Evolutionary conservation across 2,329 filamentous ascomycete species (phyloP), one percentile per base, ranked within the genome.

Genomic region (Penicillium sp.): DNA sequence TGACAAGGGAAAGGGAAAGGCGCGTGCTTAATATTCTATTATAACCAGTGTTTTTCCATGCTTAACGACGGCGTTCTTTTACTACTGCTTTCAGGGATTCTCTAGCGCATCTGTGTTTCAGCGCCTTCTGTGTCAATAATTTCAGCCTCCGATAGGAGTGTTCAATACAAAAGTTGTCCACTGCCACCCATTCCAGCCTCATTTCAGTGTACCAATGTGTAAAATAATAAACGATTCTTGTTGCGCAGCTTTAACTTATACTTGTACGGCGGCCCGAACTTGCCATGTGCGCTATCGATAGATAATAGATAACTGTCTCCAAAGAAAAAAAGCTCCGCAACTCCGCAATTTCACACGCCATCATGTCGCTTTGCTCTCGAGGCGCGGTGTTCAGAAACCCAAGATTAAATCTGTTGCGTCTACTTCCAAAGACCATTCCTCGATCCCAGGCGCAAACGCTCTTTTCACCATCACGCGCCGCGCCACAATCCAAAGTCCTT

Each of bases 1-100:
- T 9, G 68, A 71, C 27, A 77, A 78, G 61, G 73, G 72, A 37
- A 77, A 75, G 58, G 70, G 64, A 25, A 75, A 73, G 59, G 71
- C 64, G 21, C 72, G 63, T 40, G 71, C 66, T 41, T 73, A 35
- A 64, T 45, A 61, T 61, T 56, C 41, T 43, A 31, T 15, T 51
- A 52, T 49, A 57, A 9, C 13, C 41, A 29, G 13, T 19, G 48
- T 35, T 27, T 27, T 29, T 23, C 58, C 10, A 63, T 60, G 62
- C 43, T 59, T 61, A 50, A 67, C 50, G 63, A 65, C 45, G 65
- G 59, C 66, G 59, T 65, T 65, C 31, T 41, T 54, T 58, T 52
- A 6, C 50, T 48, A 31, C 50, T 37, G 33, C 37, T 52, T 33
- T 50, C 50, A 15, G 42, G 37, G 51, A 37, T 59, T 60, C 31